These are phyloP conservation scores for Pseudocohnilembus persalinus DNA, from an alignment of 169 alveolate species.

Conservation along the genomic window DNA sequence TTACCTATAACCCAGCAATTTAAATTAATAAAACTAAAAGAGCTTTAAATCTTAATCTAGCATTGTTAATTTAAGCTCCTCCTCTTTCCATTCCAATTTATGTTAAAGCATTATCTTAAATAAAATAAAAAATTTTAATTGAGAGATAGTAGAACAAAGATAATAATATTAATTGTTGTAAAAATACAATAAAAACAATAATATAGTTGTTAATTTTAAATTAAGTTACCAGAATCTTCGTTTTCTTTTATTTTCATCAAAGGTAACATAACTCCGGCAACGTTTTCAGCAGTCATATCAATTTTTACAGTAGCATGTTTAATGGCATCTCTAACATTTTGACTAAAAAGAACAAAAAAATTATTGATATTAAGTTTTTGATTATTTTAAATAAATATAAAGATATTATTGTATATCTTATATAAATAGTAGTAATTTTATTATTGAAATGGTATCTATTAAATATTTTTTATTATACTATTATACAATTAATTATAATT, in stretches of 20 bases:
- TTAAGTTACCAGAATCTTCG: conserved; percentile 73
- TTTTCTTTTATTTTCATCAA: conserved; percentile 90
- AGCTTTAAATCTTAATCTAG: conserved; percentile 71
- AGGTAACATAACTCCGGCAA: conserved; percentile 96
- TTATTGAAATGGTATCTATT: neutral
- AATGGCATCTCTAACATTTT: conserved; percentile 87
- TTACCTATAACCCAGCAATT: conserved; percentile 90
- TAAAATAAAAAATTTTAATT: no score
- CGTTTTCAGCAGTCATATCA: conserved; percentile 89
- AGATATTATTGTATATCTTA: neutral
- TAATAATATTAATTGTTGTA: no score
- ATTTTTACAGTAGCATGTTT: conserved; percentile 91
- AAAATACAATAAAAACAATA: no score
- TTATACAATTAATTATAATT: neutral
- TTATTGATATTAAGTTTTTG: neutral
- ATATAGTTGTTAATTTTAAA: conserved; percentile 30
- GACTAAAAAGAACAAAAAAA: conserved; percentile 22
- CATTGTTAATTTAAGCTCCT: conserved; percentile 67
- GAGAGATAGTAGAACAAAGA: no score
- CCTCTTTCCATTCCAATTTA: conserved; percentile 76
- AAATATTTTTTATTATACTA: no score
- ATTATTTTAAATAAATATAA: neutral
- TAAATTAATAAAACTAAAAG: conserved; percentile 79
- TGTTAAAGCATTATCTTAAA: conserved; percentile 14
- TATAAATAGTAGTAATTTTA: neutral